Evolutionary conservation across 2,329 filamentous ascomycete species (phyloP), one percentile per base, ranked within the genome.

Genomic region (Fragosphaeria purpurea): DNA sequence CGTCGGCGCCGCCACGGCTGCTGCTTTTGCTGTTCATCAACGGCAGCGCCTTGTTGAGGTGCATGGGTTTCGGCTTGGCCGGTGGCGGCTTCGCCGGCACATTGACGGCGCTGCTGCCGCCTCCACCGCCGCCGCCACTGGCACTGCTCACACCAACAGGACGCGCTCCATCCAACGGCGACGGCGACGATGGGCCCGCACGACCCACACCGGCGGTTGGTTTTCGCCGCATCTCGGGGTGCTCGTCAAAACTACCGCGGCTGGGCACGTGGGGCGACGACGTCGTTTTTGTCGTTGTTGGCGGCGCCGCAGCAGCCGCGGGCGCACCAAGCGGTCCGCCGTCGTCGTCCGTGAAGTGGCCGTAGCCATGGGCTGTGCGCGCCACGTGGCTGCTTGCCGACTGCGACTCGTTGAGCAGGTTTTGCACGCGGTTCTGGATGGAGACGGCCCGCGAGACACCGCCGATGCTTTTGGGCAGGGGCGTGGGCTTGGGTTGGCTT

Each of bases 341-440:
- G 74, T 60, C 65, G 3, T 67, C 65, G 55, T 83, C 86, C 22
- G 90, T 89, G 64, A 86, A 96, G 53, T 83, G 83, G 7, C 93
- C 93, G 63, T 97, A 97, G 0, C 91, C 91, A 56, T 90, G 83
- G 1, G 90, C 90, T 1, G 88, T 95, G 46, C 74, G 69, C 57
- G 83, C 81, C 33, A 79, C 76, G 11, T 70, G 68, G 1, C 75
- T 63, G 1, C 74, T 68, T 5, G 22, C 22, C 22, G 80, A 73
- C 56, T 81, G 80, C 41, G 85, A 88, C 61, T 96, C 90, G 54
- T 83, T 83, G 12, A 98, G 71, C 46, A 97, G 72, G 46, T 80
- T 88, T 69, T 94, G 87, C 50, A 98, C 88, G 56, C 91, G 84
- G 62, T 87, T 89, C 64, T 97, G 89, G 59, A 98, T 98, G 32